phyloP scores from a whole-genome alignment of 1,284 basidiomycete species.

The Hypsizygus ulmarius region DNA sequence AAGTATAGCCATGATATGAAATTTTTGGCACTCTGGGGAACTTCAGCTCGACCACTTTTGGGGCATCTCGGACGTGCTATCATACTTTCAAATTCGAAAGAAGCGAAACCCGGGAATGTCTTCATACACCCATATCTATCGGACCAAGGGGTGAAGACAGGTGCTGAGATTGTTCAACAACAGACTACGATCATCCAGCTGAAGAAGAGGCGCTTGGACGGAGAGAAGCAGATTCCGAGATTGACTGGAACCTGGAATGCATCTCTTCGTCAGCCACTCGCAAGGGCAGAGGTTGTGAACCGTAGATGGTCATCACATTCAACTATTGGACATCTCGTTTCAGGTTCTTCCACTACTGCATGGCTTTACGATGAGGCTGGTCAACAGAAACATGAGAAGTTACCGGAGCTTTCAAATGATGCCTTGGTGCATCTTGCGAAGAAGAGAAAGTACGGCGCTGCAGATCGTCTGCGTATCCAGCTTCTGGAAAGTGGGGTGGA shows the following conservation, averaged over 20 bases:
- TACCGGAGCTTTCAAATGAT: not conserved
- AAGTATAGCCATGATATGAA: constrained; percentile 11
- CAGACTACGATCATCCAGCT: too few relatives aligned
- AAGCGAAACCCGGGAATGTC: not conserved
- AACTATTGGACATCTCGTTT: constrained; percentile 10
- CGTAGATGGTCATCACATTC: constrained; percentile 6
- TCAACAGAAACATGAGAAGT: not conserved
- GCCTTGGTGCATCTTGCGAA: constrained; percentile 12
- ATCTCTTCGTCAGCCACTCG: not conserved
- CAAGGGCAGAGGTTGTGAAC: not conserved
- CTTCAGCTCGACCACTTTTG: not conserved
- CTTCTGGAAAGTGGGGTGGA: constrained; percentile 7
- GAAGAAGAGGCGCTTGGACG: too few relatives aligned
- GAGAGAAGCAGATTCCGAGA: not conserved
- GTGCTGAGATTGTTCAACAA: too few relatives aligned
- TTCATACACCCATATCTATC: too few relatives aligned
- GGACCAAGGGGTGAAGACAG: too few relatives aligned
- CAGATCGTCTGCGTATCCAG: constrained; percentile 15
- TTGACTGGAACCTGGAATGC: not conserved
- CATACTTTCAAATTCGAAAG: too few relatives aligned
- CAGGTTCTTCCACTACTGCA: constrained; percentile 1
- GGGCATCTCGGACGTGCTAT: not conserved
- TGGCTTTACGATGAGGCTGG: constrained; percentile 9
- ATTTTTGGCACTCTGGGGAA: constrained; percentile 2
- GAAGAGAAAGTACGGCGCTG: constrained; percentile 14